These are phyloP conservation scores for Ceratocystis smalleyi DNA, from an alignment of 2,329 filamentous ascomycete genomes.

Conservation along the genomic window DNA sequence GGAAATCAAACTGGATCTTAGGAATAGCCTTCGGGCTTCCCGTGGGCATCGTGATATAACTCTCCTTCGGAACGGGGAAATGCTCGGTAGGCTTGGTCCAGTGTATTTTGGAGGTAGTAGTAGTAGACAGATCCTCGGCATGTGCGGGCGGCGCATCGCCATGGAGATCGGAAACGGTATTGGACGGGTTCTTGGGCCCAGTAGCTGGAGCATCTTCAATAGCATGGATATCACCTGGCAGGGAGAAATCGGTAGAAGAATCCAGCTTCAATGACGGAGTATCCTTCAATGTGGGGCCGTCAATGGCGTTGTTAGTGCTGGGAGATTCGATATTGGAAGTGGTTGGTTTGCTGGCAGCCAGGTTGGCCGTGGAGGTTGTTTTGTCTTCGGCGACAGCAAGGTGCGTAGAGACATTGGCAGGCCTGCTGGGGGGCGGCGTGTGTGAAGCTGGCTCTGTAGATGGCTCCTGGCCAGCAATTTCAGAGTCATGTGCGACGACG, in stretches of 20 bases:
- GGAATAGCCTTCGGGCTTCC: conserved; percentile 56
- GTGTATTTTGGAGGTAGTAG: conserved; percentile 31
- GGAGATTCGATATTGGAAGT: neutral
- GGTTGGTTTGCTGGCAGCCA: neutral
- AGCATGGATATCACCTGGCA: conserved; percentile 3
- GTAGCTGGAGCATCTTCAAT: neutral
- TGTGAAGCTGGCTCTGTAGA: neutral
- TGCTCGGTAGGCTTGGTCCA: conserved; percentile 63
- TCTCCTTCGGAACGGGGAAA: conserved; percentile 57
- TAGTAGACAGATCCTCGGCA: neutral
- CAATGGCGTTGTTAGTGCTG: neutral
- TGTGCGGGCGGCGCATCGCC: conserved; percentile 1
- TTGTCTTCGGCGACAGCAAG: neutral
- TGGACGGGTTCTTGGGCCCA: neutral
- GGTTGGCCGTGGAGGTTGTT: neutral
- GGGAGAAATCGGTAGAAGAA: conserved; percentile 6
- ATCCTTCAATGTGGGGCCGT: conserved; percentile 10
- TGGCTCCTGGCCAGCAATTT: neutral
- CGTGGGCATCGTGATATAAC: conserved; percentile 60
- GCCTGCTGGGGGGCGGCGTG: neutral
- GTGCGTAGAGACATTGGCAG: neutral
- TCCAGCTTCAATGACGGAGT: neutral
- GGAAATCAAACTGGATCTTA: conserved; percentile 59
- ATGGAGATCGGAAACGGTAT: conserved; percentile 1
- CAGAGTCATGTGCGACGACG: neutral